Evolutionary conservation across 2,329 filamentous ascomycete genomes (phyloP), one percentile per base, ranked within the genome.

Genomic region (Aspergillus melleus): DNA sequence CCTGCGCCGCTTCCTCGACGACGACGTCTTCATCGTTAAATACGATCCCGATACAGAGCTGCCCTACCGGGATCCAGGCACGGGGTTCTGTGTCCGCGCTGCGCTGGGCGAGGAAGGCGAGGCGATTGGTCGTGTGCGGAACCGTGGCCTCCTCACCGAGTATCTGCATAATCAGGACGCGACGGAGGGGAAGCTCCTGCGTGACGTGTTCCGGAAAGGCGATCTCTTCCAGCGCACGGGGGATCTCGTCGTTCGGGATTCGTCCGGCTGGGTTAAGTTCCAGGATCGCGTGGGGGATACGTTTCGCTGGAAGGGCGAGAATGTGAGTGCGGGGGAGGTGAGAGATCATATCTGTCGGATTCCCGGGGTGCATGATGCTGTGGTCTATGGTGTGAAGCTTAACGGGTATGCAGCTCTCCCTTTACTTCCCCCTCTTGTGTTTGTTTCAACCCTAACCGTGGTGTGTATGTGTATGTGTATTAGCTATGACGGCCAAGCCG

Each of bases 401-500:
- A 62, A 61, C 49, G 72, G 72, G 74, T 80, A 70, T 58, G 70
- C 66, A 24, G 24, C 24, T 24, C 26, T 29, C 8, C 26, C 12
- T 11, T 46, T 8, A 24, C 42, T 11, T 44, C 12, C 9, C 8
- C 8, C 2, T 9, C 26, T 29, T 6, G 8, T 29, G 26, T 29
- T 29, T 29, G 6, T 9, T 24, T 24, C 24, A 24, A 24, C 26
- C 9, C 26, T 29, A 29, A 29, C 8, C 26, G 8, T 9, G 26
- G 6, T 29, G 29, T 6, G 1, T n/a, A 44, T 58, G n/a, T n/a
- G n/a, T n/a, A n/a, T n/a, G n/a, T n/a, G n/a, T n/a, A n/a, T 24
- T 51, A 79, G 78, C 20, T 81, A 82, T 61, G 79, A 82, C 61
- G 80, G 80, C 5, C 78, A 81, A 72, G 79, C 78, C 32, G 80